Conservation (phyloP, 129 eudicot genomes). For the Deinandra increscens region DNA sequence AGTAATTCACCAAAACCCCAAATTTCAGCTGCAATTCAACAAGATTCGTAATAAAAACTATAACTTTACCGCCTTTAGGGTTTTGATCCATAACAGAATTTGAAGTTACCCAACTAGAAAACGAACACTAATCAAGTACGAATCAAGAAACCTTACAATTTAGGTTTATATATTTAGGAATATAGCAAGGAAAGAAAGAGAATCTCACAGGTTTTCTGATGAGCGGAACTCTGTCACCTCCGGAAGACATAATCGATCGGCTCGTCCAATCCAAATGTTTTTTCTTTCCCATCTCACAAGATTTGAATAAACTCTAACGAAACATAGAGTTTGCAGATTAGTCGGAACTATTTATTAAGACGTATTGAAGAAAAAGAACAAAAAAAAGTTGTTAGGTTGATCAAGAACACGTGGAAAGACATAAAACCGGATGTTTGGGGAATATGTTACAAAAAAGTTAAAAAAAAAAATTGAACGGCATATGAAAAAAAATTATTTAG, state of each 20-base stretch:
- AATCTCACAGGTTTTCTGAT: slow-evolving; percentile 34
- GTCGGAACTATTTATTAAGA: neutral
- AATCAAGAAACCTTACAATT: neutral
- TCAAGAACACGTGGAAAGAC: too few relatives aligned
- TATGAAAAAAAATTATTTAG: too few relatives aligned
- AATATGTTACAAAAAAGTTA: too few relatives aligned
- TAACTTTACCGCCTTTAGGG: neutral
- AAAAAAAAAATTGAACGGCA: too few relatives aligned
- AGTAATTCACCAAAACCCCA: neutral
- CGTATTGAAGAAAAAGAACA: too few relatives aligned
- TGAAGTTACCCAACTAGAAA: slow-evolving; percentile 18
- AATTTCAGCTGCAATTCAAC: neutral
- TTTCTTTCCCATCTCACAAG: slow-evolving; percentile 49
- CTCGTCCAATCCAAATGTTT: slow-evolving; percentile 46
- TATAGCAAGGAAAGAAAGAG: neutral
- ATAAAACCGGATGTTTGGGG: too few relatives aligned
- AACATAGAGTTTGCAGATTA: neutral
- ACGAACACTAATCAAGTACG: neutral
- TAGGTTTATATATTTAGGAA: neutral
- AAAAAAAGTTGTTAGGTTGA: too few relatives aligned
- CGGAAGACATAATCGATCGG: slow-evolving; percentile 44
- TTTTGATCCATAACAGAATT: slow-evolving; percentile 3
- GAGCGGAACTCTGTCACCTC: slow-evolving; percentile 42
- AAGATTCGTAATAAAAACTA: neutral
- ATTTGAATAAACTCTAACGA: slow-evolving; percentile 30